These are phyloP conservation scores for Mycotypha africana DNA, from an alignment of 371 early-diverging fungal genomes.

Conservation along the genomic window DNA sequence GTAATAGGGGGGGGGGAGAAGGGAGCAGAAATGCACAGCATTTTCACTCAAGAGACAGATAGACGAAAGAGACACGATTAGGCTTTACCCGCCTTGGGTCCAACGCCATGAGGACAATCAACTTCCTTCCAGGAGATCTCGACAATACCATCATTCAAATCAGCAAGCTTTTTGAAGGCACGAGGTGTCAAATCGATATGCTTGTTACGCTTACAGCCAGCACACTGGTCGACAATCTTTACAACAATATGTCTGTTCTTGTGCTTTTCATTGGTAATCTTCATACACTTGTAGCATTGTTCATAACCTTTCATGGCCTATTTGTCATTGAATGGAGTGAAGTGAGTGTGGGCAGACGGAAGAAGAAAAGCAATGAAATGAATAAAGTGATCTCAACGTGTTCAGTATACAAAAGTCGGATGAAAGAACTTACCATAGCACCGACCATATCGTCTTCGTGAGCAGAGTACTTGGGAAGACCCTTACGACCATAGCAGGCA, in stretches of 20 bases:
- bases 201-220: conserved; percentile 37
- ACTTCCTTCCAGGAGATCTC: conserved; percentile 41
- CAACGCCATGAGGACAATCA: conserved; percentile 15
- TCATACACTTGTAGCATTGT: conserved; percentile 47
- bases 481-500: conserved; percentile 46
- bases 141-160: conserved; percentile 35
- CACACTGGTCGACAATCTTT: conserved; percentile 45
- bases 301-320: conserved; percentile 46
- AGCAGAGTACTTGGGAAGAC: conserved; percentile 35
- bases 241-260: conserved; percentile 30
- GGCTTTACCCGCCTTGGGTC: conserved; percentile 15
- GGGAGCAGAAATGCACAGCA: not conserved
- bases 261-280: conserved; percentile 38
- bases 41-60: no score
- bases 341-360: not conserved
- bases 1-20: no score
- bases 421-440: conserved; percentile 36
- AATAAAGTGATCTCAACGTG: no score
- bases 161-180: conserved; percentile 36
- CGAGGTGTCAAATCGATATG: conserved; percentile 43
- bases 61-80: no score
- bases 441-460: conserved; percentile 36
- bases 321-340: not conserved
- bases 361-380: no score
- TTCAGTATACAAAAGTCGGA: not conserved